phyloP scores from a whole-genome alignment of 2,329 filamentous ascomycete species.

The Monilinia vaccinii-corymbosi region DNA sequence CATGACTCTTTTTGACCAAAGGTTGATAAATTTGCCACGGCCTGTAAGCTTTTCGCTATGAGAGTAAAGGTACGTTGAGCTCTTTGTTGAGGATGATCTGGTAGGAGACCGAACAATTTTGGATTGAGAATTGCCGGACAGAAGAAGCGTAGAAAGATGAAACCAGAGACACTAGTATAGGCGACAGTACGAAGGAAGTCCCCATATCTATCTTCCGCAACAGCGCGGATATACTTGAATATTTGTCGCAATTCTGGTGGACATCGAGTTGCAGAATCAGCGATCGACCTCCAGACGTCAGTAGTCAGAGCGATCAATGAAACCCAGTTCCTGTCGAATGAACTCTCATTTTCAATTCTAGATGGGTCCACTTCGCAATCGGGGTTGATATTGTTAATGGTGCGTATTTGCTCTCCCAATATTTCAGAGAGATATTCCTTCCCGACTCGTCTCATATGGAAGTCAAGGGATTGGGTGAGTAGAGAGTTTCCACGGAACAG shows the following conservation, averaged over 20 bases:
- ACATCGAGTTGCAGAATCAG: conserved; percentile 62
- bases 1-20: conserved; percentile 95
- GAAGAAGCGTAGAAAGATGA: conserved; percentile 89
- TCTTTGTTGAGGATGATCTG: conserved; percentile 71
- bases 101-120: conserved; percentile 78
- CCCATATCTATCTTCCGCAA: conserved; percentile 89
- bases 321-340: conserved; percentile 76
- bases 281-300: conserved; percentile 78
- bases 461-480: conserved; percentile 85
- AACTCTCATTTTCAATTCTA: conserved; percentile 55
- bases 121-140: conserved; percentile 94
- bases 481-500: conserved; percentile 93
- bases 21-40: conserved; percentile 78
- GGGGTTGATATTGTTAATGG: conserved; percentile 84
- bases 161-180: conserved; percentile 92
- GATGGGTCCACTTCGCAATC: conserved; percentile 95
- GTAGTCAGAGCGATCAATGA: conserved; percentile 68
- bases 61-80: conserved; percentile 84
- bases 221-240: conserved; percentile 83
- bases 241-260: conserved; percentile 76
- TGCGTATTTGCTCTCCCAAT: conserved; percentile 72
- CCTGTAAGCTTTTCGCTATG: conserved; percentile 86
- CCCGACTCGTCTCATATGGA: conserved; percentile 89
- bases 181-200: conserved; percentile 82
- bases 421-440: conserved; percentile 88